Evolutionary conservation across 345 rosid genomes (phyloP), one percentile per base, ranked within the genome.

Genomic region (Physaria fendleri): DNA sequence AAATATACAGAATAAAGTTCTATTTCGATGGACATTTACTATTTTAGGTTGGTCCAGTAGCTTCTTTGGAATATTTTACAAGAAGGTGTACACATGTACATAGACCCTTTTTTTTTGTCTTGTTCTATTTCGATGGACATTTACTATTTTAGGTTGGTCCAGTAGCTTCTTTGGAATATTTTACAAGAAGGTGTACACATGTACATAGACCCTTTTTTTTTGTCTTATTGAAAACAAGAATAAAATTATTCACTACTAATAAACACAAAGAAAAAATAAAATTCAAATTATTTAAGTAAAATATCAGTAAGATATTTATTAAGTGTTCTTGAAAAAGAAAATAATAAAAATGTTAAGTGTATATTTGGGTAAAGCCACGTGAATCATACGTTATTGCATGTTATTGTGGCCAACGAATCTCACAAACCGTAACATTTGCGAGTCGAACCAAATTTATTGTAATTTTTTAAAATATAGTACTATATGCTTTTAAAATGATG

Each of bases 361-460:
- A 64, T 33, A 53, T 22, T 21, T 39, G n/a, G 33, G 25, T 41
- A 61, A 61, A 38, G 68, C 61, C 56, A n/a, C 56, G 61, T 53
- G 43, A 69, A 68, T 53, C 68, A 69, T 69, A 68, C 68, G 67
- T 18, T 60, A 27, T n/a, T 60, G 67, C 67, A 68, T 69, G 62
- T 53, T 69, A 69, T 53, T 38, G 68, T 61, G 62, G 68, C 68
- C 62, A 61, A 53, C 73, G 73, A 69, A 69, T 69, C 73, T 61
- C 5, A 61, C 56, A 60, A 38, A 68, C 42, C 42, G 25, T 48
- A 44, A 51, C 25, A 43, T 55, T 59, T 68, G 55, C 56, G 41
- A 60, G 67, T 60, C 73, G 67, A 68, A 66, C 23, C 56, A 68
- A 59, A 34, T 53, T n/a, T 60, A 43, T 44, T 37, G 4, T 68